Base-by-base conservation (phyloP, 2,329 filamentous ascomycete genomes). In the Alternaria angustiovoidea region DNA sequence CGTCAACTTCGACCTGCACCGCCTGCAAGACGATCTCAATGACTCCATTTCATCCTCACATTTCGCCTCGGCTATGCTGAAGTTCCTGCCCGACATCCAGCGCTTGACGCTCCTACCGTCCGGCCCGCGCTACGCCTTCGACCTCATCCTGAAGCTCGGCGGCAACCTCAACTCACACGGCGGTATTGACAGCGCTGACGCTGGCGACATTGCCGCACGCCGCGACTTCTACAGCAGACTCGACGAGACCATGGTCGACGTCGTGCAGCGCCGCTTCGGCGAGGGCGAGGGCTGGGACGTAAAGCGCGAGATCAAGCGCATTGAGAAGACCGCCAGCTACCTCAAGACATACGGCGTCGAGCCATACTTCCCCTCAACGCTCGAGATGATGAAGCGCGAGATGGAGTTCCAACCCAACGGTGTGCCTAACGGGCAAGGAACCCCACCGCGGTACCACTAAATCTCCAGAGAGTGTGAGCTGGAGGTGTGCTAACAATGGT, bases 1-100 rank as follows among this genome's bases (percentile, higher is more conserved):
- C 56, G 83, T 86, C 56, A 85, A 86, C 77, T 85, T 85, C 71
- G 83, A 85, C 70, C 82, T 86, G 4, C 83, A 86, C 77, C 82
- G 83, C 52, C 79, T 86, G 47, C 83, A 85, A 71, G 83, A 86
- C 73, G 83, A 84, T 66, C 80, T 85, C 65, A 85, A 85, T 75
- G 82, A 85, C 70, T 82, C 81, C 53, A 83, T 85, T 52, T 83
- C 82, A 20, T 81, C 81, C 5, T 79, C 83, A 5, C 83, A 84
- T 65, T 85, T 86, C 73, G 81, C 81, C 54, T 81, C 81, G 14
- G 83, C 83, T 67, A 85, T 85, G 82, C 78, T 84, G 62, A 85
- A 85, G 65, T 84, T 85, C 77, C 78, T 85, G 34, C 83, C 83
- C 14, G 82, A 85, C 73, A 85, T 86, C 67, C 70, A 80, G 51